A percentile compares a stretch with the other conserved stretches of the same genome.
phyloP scores from a whole-genome alignment of 2,329 filamentous ascomycete species.

The Paracamarosporium sp. region DNA sequence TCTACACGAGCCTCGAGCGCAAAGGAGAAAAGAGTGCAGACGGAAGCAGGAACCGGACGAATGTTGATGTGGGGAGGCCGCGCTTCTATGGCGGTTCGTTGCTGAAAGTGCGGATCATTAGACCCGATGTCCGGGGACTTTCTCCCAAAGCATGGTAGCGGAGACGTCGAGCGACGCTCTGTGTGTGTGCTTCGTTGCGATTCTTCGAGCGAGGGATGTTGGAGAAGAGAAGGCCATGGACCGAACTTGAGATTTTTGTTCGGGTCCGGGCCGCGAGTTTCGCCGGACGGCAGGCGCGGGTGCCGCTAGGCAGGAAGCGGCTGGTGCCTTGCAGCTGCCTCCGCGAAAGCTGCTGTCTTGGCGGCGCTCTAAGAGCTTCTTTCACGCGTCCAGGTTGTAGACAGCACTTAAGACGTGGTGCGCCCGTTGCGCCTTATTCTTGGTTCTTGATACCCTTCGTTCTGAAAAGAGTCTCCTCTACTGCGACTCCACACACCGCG shows the following conservation, averaged over 20 bases:
- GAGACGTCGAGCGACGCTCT: constrained; percentile 57
- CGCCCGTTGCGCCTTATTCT: constrained; percentile 6
- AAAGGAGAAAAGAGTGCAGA: constrained; percentile 56
- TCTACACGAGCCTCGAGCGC: constrained; percentile 36
- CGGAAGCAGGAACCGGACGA: constrained; percentile 58
- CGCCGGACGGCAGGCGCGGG: constrained; percentile 32
- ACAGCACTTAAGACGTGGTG: constrained; percentile 8
- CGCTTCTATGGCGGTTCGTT: constrained; percentile 99
- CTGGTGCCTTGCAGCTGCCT: constrained; percentile 38
- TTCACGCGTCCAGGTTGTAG: constrained; percentile 1
- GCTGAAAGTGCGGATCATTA: constrained; percentile 71
- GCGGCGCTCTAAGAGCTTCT: constrained; percentile 8
- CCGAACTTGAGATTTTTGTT: constrained; percentile 26
- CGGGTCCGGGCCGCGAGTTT: constrained; percentile 23
- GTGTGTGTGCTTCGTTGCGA: constrained; percentile 98
- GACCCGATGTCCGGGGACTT: constrained; percentile 96
- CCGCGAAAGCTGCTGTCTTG: constrained; percentile 7
- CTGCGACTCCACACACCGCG: background rate
- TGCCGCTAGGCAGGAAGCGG: constrained; percentile 31
- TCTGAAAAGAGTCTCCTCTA: background rate
- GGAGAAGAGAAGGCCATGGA: constrained; percentile 33
- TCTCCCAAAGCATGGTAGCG: constrained; percentile 87
- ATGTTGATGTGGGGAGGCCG: constrained; percentile 67
- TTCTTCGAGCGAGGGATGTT: constrained; percentile 97
- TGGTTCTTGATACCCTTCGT: background rate